Conservation (phyloP, 345 rosid species). For the Adansonia digitata region DNA sequence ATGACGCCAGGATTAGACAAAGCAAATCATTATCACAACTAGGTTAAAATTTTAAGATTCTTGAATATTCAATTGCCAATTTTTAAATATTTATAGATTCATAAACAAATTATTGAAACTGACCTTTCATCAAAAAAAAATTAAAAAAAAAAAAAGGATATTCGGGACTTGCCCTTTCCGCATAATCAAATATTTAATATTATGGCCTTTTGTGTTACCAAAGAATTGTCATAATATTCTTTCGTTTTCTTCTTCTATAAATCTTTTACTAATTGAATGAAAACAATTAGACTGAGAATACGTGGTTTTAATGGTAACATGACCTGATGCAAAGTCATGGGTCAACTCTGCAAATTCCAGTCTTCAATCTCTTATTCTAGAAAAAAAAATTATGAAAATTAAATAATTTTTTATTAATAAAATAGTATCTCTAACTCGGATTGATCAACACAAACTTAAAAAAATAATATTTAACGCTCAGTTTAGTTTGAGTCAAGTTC, state of each 20-base stretch:
- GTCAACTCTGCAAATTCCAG: too few species aligned
- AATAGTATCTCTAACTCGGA: too few species aligned
- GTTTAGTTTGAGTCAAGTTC: too few species aligned
- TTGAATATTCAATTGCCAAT: background rate
- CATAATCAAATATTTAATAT: background rate
- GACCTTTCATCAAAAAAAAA: background rate
- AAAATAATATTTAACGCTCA: too few species aligned
- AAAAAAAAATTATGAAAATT: too few species aligned
- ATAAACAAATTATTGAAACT: too few species aligned
- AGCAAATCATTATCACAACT: background rate
- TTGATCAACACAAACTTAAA: too few species aligned
- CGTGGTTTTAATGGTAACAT: too few species aligned
- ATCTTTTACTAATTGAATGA: background rate
- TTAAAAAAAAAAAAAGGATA: background rate
- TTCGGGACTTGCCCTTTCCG: background rate
- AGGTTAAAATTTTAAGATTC: background rate
- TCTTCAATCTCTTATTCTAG: too few species aligned
- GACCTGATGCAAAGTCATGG: too few species aligned
- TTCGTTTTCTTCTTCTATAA: background rate
- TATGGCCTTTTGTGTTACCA: background rate
- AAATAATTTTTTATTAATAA: too few species aligned
- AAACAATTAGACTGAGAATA: background rate
- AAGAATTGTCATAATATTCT: background rate
- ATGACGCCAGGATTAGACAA: background rate
- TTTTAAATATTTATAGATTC: background rate